These are phyloP conservation scores for Mucor velutinosus DNA, from an alignment of 371 early-diverging fungal species.

Conservation along the genomic window DNA sequence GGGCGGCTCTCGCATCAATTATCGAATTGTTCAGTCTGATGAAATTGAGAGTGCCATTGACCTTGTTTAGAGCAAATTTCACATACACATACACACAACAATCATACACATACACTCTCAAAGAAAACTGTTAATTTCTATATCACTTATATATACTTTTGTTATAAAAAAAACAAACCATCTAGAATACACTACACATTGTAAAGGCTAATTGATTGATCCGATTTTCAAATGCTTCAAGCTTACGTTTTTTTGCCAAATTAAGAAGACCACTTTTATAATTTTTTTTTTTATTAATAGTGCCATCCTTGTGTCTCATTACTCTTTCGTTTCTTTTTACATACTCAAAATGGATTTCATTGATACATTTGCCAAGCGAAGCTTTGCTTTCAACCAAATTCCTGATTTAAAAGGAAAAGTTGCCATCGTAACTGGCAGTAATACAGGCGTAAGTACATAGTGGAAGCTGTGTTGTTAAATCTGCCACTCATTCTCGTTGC, in stretches of 20 bases:
- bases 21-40: slow-evolving; percentile 23
- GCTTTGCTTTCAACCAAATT: slow-evolving; percentile 41
- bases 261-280: not conserved
- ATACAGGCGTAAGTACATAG: slow-evolving; percentile 52
- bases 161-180: not conserved
- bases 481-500: not conserved
- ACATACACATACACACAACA: not conserved
- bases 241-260: not conserved
- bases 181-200: not conserved
- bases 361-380: slow-evolving; percentile 20
- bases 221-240: not conserved
- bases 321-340: not conserved
- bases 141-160: not conserved
- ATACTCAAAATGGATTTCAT: not conserved
- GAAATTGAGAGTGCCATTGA: slow-evolving; percentile 28
- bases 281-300: not conserved
- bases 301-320: not conserved
- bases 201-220: not conserved
- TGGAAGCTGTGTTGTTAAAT: not conserved
- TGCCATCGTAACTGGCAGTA: slow-evolving; percentile 77
- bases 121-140: not conserved
- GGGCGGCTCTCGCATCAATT: slow-evolving; percentile 17
- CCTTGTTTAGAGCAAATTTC: slow-evolving; percentile 16
- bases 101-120: not conserved
- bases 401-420: slow-evolving; percentile 69